These are phyloP conservation scores for Abelmoschus esculentus DNA, from an alignment of 345 rosid genomes.

Conservation along the genomic window DNA sequence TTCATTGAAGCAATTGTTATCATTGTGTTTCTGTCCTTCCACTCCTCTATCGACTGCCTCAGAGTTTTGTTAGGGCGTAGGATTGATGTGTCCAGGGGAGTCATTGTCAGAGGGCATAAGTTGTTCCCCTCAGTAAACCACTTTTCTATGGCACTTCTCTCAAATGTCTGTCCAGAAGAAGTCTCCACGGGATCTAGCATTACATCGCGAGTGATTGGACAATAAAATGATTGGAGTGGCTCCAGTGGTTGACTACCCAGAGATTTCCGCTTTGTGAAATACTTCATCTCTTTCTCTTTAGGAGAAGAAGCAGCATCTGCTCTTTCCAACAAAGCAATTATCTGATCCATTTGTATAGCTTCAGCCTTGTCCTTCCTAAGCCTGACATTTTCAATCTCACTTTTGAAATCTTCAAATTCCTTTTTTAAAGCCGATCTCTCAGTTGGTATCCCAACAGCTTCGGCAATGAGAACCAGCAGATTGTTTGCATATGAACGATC, in stretches of 20 bases:
- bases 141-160: conserved; percentile 53
- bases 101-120: conserved; percentile 55
- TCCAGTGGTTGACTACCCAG: conserved; percentile 58
- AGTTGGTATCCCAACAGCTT: conserved; percentile 49
- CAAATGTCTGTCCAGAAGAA: conserved; percentile 71
- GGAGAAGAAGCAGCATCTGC: conserved; percentile 60
- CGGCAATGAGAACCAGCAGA: conserved; percentile 46
- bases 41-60: conserved; percentile 66
- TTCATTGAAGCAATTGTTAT: conserved; percentile 50
- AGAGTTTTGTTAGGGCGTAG: conserved; percentile 65
- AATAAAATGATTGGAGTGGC: conserved; percentile 59
- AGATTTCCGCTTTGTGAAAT: conserved; percentile 47
- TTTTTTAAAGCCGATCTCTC: conserved; percentile 35
- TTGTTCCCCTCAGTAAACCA: conserved; percentile 59
- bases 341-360: conserved; percentile 72
- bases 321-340: conserved; percentile 57
- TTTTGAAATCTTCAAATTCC: conserved; percentile 28
- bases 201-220: conserved; percentile 60
- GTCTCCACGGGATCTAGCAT: conserved; percentile 76
- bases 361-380: conserved; percentile 59
- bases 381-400: conserved; percentile 51
- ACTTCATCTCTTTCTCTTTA: conserved; percentile 45
- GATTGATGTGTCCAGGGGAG: conserved; percentile 37
- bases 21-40: conserved; percentile 71
- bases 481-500: conserved; percentile 58